Evolutionary conservation across 2,329 filamentous ascomycete species (phyloP), one percentile per base, ranked within the genome.

Genomic region (Ophiostoma sp.): DNA sequence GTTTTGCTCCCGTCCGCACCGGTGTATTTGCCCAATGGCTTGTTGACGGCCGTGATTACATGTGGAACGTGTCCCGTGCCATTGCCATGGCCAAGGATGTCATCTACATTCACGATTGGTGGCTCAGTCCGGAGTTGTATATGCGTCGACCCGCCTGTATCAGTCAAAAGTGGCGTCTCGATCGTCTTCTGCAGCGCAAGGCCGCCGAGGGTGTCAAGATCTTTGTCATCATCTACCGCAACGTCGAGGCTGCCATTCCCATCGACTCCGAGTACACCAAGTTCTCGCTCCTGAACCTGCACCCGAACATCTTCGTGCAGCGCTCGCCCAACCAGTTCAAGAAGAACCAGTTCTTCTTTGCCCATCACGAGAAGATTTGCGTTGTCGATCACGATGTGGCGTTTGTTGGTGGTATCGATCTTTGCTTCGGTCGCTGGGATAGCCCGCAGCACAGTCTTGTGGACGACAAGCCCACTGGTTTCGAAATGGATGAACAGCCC

Each of bases 91-190:
- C 96, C 9, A 93, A 93, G 78, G 96, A 98, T 83, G 95, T 98
- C 75, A 95, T 99, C 78, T 98, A 98, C 82, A 98, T 99, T 75
- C 96, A 99, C 81, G 96, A 98, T 82, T 99, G 96, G 96, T 99
- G 96, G 96, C 84, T 78, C 55, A 98, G 93, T 78, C 96, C 96
- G 0, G 95, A 99, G 82, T 84, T 99, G 61, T 99, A 99, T 83
- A 91, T 98, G 90, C 90, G 96, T 74, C 89, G 96, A 73, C 96
- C 96, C 71, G 93, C 96, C 31, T 94, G 93, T 63, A 98, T 98
- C 82, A 98, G 95, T 80, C 95, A 98, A 81, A 98, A 98, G 82
- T 99, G 96, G 96, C 91, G 96, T 71, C 87, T 99, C 8, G 96
- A 99, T 82, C 89, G 96, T 78, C 86, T 99, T 12, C 86, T 99